Conservation (phyloP, 164 flowering plant species). For the Vitis amurensis region DNA sequence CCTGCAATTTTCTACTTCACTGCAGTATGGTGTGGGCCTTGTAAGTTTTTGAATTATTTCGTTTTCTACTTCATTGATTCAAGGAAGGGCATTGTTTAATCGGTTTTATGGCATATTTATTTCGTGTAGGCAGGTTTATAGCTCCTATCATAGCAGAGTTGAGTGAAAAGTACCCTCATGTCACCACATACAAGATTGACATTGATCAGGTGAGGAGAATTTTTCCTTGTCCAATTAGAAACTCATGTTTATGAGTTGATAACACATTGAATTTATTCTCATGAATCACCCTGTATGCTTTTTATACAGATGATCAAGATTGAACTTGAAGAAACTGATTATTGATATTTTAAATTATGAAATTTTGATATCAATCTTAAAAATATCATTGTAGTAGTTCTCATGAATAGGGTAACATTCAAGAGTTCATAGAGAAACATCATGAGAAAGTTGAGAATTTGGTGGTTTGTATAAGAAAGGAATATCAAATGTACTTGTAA, state of each 20-base stretch:
- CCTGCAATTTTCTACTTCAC: slow-evolving; percentile 85
- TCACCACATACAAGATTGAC: slow-evolving; percentile 75
- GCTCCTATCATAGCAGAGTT: slow-evolving; percentile 58
- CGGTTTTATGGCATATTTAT: slow-evolving; percentile 6
- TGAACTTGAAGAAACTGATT: no score
- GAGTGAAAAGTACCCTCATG: slow-evolving; percentile 65
- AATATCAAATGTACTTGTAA: no score
- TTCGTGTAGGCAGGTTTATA: slow-evolving; percentile 59
- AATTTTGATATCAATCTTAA: no score
- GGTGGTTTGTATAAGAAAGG: no score
- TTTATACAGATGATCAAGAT: background rate
- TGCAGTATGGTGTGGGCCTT: slow-evolving; percentile 93
- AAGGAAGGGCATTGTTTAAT: background rate
- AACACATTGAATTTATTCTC: background rate
- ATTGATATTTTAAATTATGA: no score
- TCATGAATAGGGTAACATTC: no score
- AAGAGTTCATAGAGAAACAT: no score
- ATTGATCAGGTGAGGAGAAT: slow-evolving; percentile 65
- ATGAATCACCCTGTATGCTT: background rate
- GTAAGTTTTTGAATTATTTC: slow-evolving; percentile 41
- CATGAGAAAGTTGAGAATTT: no score
- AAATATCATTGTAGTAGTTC: no score
- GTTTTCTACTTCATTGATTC: background rate
- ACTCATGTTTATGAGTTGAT: background rate
- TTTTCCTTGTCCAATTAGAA: background rate